Base-by-base conservation (phyloP, 2,329 filamentous ascomycete species). In the Sclerotinia glacialis region DNA sequence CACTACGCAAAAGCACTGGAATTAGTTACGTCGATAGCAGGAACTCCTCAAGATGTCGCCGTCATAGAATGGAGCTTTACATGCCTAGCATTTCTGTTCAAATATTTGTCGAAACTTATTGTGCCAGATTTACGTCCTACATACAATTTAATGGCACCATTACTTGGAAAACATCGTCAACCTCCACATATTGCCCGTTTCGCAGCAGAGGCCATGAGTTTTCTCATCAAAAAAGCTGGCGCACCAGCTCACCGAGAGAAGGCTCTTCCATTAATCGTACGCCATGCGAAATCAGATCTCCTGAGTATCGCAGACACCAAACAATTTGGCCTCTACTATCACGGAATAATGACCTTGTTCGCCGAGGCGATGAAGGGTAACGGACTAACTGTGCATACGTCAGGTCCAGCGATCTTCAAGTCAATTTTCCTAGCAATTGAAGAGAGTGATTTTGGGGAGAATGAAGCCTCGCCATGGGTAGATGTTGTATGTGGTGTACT, bases 51-150 rank as follows among this genome's bases (percentile, higher is more conserved):
- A 66, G 89, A 91, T 74, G 88, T 91, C 34, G 91, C 93, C 70
- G 93, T 96, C n/a, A 91, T 98, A 61, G 95, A 99, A 79, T 98
- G 94, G 93, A 94, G 92, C 61, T 99, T 99, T 79, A 92, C 89
- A 16, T 93, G 92, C 72, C 82, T 99, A 66, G 93, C 95, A 55
- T 99, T 96, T 83, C 83, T 98, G 50, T 97, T 99, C 85, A 99
- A 99, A 77, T 98, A 98, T 75, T 85, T 99, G 6, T 96, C 93
- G 2, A 88, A 92, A 70, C 84, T 98, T 0, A 79, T 99, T 28
- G 90, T 95, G 0, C 89, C 92, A 5, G 91, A 99, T 75, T 79
- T 99, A 69, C 84, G 91, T 69, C 92, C 94, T 56, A 89, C 96
- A 2, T 93, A 92, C 76, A 86, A 92, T 74, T 86, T 95, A 63